Base-by-base conservation (phyloP, 2,329 filamentous ascomycete species). In the Sporothrix dimorphospora region DNA sequence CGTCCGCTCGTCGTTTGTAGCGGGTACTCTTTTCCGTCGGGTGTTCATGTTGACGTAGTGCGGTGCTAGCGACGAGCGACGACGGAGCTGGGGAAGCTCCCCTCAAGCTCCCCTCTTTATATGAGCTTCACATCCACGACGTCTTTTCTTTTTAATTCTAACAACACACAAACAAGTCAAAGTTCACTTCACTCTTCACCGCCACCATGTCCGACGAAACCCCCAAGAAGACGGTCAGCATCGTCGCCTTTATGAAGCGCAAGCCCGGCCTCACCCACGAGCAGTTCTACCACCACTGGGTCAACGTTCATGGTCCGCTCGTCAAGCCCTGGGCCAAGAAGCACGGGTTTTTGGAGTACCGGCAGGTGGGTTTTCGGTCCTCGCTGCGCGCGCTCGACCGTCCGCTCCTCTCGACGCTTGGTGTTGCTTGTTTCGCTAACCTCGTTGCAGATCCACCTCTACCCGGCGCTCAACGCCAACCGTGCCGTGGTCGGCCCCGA, bases 231-330 rank as follows among this genome's bases (percentile, higher is more conserved):
- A 66, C 57, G 16, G 40, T 72, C 61, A 38, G 66, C 66, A 72
- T 72, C 24, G 59, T 72, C 51, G 68, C 71, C 24, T 70, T 72
- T 42, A 21, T 72, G 34, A 72, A 72, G 68, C 71, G 71, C 69
- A 74, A 78, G 30, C 77, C 75, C n/a, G 72, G 75, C 49, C 72
- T 80, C 27, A 78, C 77, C 7, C 77, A 71, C 24, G 78, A 75
- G 12, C 73, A 80, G 66, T 80, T 81, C 75, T 80, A 80, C 77
- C 72, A 78, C 61, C 79, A 80, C 74, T 81, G 79, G 79, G 71
- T 79, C 69, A 74, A 78, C 14, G 73, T 79, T 6, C 79, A 81
- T 72, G 79, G 75, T 4, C 77, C 77, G 4, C 79, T 81, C 42
- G 79, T 80, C 16, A 76, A 76, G 69, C 78, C 80, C 0, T 81